Conservation (phyloP, 805 yeast genomes). For the Kluyveromyces lactis region DNA sequence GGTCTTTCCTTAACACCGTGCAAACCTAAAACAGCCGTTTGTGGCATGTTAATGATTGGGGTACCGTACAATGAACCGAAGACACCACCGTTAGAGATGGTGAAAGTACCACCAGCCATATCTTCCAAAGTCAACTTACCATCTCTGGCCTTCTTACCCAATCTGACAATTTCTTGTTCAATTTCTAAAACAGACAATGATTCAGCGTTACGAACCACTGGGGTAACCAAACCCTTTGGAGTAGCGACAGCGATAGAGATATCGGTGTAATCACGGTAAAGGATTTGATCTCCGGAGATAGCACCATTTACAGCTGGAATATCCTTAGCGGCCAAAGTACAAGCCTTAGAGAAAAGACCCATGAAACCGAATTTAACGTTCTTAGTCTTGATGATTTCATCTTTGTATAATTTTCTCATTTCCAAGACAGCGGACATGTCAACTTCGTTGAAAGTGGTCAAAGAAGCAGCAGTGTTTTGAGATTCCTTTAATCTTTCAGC, state of each 20-base stretch:
- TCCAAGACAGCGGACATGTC: constrained; percentile 90
- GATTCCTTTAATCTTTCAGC: constrained; percentile 99
- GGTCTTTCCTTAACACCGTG: constrained; percentile 98
- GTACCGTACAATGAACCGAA: constrained; percentile 97
- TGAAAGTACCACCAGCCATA: constrained; percentile 99
- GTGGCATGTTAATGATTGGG: constrained; percentile 97
- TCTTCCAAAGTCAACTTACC: constrained; percentile 94
- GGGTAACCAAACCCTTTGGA: constrained; percentile 98
- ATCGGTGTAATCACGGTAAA: constrained; percentile 93
- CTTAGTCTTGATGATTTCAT: constrained; percentile 86
- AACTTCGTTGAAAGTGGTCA: constrained; percentile 96
- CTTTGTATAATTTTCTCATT: constrained; percentile 94
- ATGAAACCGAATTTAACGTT: constrained; percentile 96
- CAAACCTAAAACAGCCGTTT: constrained; percentile 94
- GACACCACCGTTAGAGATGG: constrained; percentile 98
- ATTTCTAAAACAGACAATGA: constrained; percentile 79
- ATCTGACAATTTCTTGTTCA: constrained; percentile 72
- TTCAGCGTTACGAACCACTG: constrained; percentile 96
- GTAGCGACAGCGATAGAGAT: constrained; percentile 97
- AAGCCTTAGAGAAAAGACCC: constrained; percentile 97
- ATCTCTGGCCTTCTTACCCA: constrained; percentile 93
- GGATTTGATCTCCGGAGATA: constrained; percentile 89
- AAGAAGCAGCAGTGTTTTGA: constrained; percentile 96
- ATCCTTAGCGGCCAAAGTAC: constrained; percentile 86
- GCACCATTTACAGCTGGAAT: constrained; percentile 93